Conservation (phyloP, 768 basidiomycete genomes). For the Mycena capillaripes region DNA sequence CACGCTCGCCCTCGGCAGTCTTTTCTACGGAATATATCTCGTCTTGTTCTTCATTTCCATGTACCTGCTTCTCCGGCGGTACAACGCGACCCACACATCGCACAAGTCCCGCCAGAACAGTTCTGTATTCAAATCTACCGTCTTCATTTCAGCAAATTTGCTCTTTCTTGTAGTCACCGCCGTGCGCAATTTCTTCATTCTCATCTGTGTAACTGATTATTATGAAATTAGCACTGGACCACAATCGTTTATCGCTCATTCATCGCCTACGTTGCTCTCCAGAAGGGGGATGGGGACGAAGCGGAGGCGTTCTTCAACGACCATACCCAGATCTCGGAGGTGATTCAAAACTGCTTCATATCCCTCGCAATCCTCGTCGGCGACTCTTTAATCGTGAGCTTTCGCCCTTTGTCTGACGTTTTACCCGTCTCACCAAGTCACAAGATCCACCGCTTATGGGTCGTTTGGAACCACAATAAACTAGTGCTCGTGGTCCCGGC, state of each 20-base stretch:
- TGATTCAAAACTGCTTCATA: background rate
- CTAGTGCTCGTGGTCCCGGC: background rate
- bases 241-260: background rate
- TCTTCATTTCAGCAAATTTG: constrained; percentile 3
- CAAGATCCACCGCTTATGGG: constrained; percentile 26
- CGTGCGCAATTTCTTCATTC: background rate
- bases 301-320: constrained; percentile 11
- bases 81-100: background rate
- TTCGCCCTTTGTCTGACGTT: background rate
- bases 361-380: constrained; percentile 1
- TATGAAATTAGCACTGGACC: constrained; percentile 20
- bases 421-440: background rate
- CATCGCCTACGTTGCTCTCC: background rate
- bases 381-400: constrained; percentile 20
- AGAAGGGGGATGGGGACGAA: background rate
- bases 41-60: constrained; percentile 21
- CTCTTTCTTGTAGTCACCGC: constrained; percentile 14
- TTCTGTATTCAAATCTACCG: constrained; percentile 6
- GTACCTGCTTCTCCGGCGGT: constrained; percentile 15
- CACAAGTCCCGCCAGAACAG: background rate
- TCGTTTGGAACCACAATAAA: constrained; percentile 20
- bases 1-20: background rate
- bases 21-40: constrained; percentile 23
- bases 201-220: background rate
- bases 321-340: background rate